Evolutionary conservation across 2,329 filamentous ascomycete species (phyloP), one percentile per base, ranked within the genome.

Genomic region (Byssochlamys sp.): DNA sequence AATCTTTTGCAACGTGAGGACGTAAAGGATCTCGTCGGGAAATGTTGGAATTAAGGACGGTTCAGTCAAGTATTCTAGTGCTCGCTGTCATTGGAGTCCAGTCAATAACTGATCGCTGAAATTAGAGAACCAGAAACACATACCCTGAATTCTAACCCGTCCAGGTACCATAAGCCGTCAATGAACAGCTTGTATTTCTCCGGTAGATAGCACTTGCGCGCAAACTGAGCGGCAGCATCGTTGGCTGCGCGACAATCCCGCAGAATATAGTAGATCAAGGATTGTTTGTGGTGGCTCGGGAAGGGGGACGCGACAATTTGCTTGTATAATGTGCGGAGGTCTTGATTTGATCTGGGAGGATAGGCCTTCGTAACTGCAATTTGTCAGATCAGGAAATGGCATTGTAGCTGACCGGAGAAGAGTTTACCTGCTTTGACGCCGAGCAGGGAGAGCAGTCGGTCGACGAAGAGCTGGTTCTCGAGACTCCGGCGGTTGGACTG

Each of bases 21-120:
- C 80, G 27, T 81, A 81, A 63, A 94, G 80, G 55, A 95, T 91
- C 60, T 95, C 88, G 73, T 94, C 89, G 57, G 88, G 82, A 66
- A 94, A 95, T 56, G 90, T 90, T 35, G 88, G 85, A 24, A 87
- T 84, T 3, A 95, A 80, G 1, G 87, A 89, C 0, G 90, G 90
- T 65, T 94, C 87, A 3, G 89, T 86, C 12, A 95, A 81, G 68
- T 87, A 85, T 64, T 90, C 85, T 28, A 95, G 78, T 2, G 90
- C 89, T 61, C 77, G 74, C 81, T 88, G 59, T 45, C 58, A 50
- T 51, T 53, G 29, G 35, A 4, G 49, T 33, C 3, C 56, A 3
- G 57, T 66, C 58, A 66, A 61, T 33, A 53, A 56, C 26, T 19
- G 26, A 39, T 28, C 53, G 19, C 33, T 12, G 33, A 55, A 12